phyloP scores from a whole-genome alignment of 345 rosid genomes.

The thale cress (Arabidopsis thaliana) region TAIR10.1 NC_003070.9:7088501-7089000 shows the following conservation, averaged over 20 bases:
- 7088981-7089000: slow-evolving; percentile 61
- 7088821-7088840: slow-evolving; percentile 59
- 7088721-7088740: not conserved
- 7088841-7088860: slow-evolving; percentile 54
- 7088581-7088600: slow-evolving; percentile 23
- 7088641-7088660: slow-evolving; percentile 50
- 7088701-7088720: not conserved
- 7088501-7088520: not conserved
- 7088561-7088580: not conserved
- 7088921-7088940: slow-evolving; percentile 60
- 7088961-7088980: slow-evolving; percentile 55
- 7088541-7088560: slow-evolving; percentile 4
- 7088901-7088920: slow-evolving; percentile 29
- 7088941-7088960: slow-evolving; percentile 59
- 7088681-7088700: slow-evolving; percentile 53
- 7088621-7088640: slow-evolving; percentile 28
- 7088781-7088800: slow-evolving; percentile 74
- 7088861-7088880: slow-evolving; percentile 50
- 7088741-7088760: not conserved
- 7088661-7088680: slow-evolving; percentile 70
- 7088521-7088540: slow-evolving; percentile 6
- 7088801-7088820: slow-evolving; percentile 66
- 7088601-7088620: slow-evolving; percentile 25
- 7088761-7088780: slow-evolving; percentile 66
- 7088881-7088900: slow-evolving; percentile 34